Evolutionary conservation across 129 eudicot genomes (phyloP), one percentile per base, ranked within the genome.

Genomic region (Scalesia atractyloides): DNA sequence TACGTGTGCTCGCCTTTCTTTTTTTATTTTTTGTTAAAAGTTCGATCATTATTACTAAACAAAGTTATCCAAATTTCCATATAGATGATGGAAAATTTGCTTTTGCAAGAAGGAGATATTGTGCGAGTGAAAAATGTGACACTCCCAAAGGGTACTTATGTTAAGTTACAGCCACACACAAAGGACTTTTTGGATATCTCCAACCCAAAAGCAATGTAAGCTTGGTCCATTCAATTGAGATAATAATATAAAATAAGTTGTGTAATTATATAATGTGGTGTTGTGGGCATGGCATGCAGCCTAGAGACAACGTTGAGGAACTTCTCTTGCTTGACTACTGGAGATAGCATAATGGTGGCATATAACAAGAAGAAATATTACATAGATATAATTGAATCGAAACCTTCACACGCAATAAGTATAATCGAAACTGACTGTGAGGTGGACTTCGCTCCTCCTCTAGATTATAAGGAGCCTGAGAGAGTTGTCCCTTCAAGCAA

Each of bases 371-470:
- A 86, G 72, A 91, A 88, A 71, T 93, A 93, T 65, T 93, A 93
- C 78, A 93, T 93, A 49, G 96, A 93, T 78, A 93, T 93, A 30
- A 78, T 93, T 14, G 98, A 93, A 85, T 68, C 98, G 18, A 89
- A 87, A 78, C 98, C 98, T 74, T 78, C 98, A 18, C 64, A 86
- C 74, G 98, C 95, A 7, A 89, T 93, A 57, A 89, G 82, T 58
- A 93, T 93, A 44, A 93, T 93, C 14, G 98, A 93, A 79, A 93
- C 97, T 2, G 98, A 93, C 83, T 93, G 98, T 79, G 98, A 93
- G 84, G 98, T 93, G 39, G 98, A 93, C 80, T 93, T 93, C 75
- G 98, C 98, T 66, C 97, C 96, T 68, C 97, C 98, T 20, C 91
- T 93, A 66, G 97, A 90, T 76, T 93, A 93, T 77, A 87, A 87